phyloP scores from a whole-genome alignment of 768 basidiomycete genomes.

The Suillus subalutaceus region DNA sequence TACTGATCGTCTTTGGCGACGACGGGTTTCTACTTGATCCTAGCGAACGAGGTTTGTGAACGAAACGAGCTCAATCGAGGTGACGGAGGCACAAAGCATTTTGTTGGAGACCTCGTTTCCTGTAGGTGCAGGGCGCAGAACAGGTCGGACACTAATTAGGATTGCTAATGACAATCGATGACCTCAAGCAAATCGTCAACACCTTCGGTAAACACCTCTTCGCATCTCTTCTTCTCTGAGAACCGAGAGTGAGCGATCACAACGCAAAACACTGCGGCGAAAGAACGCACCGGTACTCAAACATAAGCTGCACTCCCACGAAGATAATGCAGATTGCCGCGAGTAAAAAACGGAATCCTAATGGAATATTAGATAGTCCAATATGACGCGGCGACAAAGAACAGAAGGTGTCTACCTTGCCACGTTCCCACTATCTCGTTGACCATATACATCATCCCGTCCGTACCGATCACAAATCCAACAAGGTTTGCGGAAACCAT shows the following conservation, averaged over 20 bases:
- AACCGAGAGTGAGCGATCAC: constrained; percentile 14
- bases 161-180: background rate
- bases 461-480: constrained; percentile 90
- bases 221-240: constrained; percentile 74
- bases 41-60: background rate
- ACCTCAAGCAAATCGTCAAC: constrained; percentile 28
- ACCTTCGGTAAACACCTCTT: constrained; percentile 57
- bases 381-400: constrained; percentile 11
- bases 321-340: constrained; percentile 69
- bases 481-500: constrained; percentile 95
- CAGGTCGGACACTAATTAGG: background rate
- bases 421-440: constrained; percentile 62
- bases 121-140: background rate
- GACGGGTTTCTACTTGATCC: background rate
- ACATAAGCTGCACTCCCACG: constrained; percentile 88
- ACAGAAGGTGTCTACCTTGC: constrained; percentile 49
- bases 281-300: constrained; percentile 82
- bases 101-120: background rate
- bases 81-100: background rate
- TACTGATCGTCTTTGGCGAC: background rate
- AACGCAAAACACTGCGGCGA: constrained; percentile 1
- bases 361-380: background rate
- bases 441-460: constrained; percentile 73
- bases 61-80: background rate
- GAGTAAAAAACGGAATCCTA: constrained; percentile 70